Evolutionary conservation across 1,284 basidiomycete species (phyloP), one percentile per base, ranked within the genome.

Genomic region (Tremellales sp.): DNA sequence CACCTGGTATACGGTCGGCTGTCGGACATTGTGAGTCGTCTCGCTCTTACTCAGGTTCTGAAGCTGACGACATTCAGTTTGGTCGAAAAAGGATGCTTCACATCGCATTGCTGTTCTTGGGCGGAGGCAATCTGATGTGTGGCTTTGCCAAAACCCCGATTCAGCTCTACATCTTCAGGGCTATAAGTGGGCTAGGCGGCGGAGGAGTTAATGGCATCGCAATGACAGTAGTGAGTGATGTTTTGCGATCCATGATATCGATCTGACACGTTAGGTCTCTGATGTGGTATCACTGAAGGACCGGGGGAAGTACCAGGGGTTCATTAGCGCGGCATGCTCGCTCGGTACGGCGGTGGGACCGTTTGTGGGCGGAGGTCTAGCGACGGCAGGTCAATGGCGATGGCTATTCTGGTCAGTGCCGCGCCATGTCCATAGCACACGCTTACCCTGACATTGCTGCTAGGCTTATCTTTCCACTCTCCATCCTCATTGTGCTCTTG

Each of bases 131-230:
- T 43, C 53, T 66, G 17, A 23, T 66, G 21, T 65, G 63, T 35
- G 56, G 55, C 0, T 68, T 68, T 47, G 66, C 66, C 1, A 42
- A 64, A 35, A 64, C 54, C 5, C 60, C 60, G 5, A 46, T 65
- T 3, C 60, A 64, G 58, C 59, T 70, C 29, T 70, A 70, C 42
- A 42, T 49, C 25, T 72, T 69, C 26, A 60, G 76, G 25, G 74
- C 74, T 6, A 67, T 77, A 13, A 67, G 72, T 7, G 76, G 76
- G 51, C 69, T 76, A 19, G 76, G 75, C 12, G 75, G 76, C 17
- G 76, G 76, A 26, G 76, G 76, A 11, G 60, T 77, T 45, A 76
- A 75, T 43, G 66, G 67, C 23, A 71, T 77, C 59, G 52, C 68
- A 1, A 77, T 75, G 54, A 67, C 75, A 44, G 70, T 77, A 41